These are phyloP conservation scores for Hyphopichia buzzinii DNA, from an alignment of 1,139 yeast species.

Conservation along the genomic window DNA sequence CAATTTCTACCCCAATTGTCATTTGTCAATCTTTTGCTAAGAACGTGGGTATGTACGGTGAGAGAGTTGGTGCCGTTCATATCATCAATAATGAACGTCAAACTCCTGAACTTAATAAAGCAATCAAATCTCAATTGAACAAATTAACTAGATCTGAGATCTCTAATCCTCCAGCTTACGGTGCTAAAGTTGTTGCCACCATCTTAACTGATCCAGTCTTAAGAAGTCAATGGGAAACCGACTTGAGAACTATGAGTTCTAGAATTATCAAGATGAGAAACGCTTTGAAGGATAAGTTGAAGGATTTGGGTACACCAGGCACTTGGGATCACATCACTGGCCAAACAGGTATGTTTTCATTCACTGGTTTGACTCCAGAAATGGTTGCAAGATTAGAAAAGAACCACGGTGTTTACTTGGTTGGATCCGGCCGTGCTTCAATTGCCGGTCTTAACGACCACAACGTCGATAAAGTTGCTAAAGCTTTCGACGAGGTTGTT, in stretches of 20 bases:
- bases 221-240: conserved; percentile 78
- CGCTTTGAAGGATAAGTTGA: conserved; percentile 58
- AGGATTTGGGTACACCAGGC: conserved; percentile 71
- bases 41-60: conserved; percentile 97
- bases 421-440: conserved; percentile 85
- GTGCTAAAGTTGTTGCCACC: conserved; percentile 86
- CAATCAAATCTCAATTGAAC: conserved; percentile 73
- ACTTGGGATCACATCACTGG: conserved; percentile 90
- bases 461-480: conserved; percentile 78
- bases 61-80: conserved; percentile 93
- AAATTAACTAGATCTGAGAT: conserved; percentile 78
- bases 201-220: conserved; percentile 66
- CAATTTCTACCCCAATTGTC: conserved; percentile 48
- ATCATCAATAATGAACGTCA: conserved; percentile 51
- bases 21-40: conserved; percentile 97
- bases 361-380: conserved; percentile 77
- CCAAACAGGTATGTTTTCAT: conserved; percentile 97
- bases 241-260: conserved; percentile 83
- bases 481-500: conserved; percentile 80
- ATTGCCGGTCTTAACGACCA: conserved; percentile 88
- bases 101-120: conserved; percentile 35
- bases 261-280: conserved; percentile 80
- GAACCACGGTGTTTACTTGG: conserved; percentile 76
- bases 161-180: conserved; percentile 95
- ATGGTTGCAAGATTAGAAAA: conserved; percentile 79